Conservation (phyloP, 2,329 filamentous ascomycete genomes). For the Gaeumannomyces tritici region DNA sequence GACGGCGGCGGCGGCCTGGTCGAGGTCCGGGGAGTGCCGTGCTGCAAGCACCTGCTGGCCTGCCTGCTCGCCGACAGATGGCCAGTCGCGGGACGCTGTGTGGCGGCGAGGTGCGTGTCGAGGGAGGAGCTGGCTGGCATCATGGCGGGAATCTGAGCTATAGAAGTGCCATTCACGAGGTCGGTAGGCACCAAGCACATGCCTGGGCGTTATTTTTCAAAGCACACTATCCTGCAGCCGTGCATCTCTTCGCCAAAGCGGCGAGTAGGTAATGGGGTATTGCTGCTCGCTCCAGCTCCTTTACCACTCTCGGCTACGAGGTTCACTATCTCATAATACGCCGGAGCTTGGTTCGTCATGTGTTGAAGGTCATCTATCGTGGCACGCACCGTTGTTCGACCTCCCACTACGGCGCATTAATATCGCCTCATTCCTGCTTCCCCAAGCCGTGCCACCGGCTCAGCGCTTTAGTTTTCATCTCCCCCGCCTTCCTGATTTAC, state of each 20-base stretch:
- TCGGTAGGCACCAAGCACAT: neutral
- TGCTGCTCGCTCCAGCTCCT: neutral
- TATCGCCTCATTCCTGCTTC: neutral
- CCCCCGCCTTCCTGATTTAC: constrained; percentile 34
- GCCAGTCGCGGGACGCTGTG: constrained; percentile 44
- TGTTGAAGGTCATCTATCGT: neutral
- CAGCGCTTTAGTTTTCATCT: constrained; percentile 12
- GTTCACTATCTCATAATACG: neutral
- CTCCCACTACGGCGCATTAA: constrained; percentile 6
- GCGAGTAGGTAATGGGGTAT: neutral
- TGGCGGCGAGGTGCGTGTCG: constrained; percentile 43
- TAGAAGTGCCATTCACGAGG: too few relatives aligned
- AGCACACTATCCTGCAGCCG: neutral
- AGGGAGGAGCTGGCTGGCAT: constrained; percentile 67
- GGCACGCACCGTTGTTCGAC: neutral
- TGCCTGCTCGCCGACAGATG: constrained; percentile 67
- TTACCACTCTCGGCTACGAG: neutral
- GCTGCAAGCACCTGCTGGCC: constrained; percentile 84
- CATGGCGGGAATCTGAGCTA: constrained; percentile 33
- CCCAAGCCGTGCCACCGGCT: neutral
- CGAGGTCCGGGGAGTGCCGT: constrained; percentile 35
- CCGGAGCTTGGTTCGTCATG: neutral
- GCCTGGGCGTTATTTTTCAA: neutral
- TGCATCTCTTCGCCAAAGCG: neutral
- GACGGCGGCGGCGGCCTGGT: neutral